Evolutionary conservation across 1,284 basidiomycete species (phyloP), one percentile per base, ranked within the genome.

Genomic region (Boletellus deceptivus): DNA sequence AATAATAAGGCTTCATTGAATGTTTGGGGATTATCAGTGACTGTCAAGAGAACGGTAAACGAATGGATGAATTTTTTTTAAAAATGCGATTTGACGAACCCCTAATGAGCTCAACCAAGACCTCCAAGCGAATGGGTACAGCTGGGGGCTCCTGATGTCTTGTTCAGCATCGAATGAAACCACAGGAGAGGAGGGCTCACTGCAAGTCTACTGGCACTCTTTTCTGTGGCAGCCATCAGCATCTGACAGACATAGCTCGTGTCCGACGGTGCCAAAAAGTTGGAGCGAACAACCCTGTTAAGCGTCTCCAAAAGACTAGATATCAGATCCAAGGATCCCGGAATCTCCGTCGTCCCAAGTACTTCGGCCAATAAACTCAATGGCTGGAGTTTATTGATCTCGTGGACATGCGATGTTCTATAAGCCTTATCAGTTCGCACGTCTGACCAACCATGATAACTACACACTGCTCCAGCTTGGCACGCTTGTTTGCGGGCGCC

Each of bases 1-100:
- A 98, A 78, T n/a, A 98, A 75, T 3, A 99, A 75, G 0, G 94
- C 93, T 65, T 96, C 91, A 59, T 98, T 87, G 72, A 95, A 95
- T 0, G 92, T 96, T 65, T 98, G 93, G 2, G 95, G 94, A 65
- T 97, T 98, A 49, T 84, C 82, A 3, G 92, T 89, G 13, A 85
- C 92, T 92, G 38, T 2, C 52, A 43, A 35, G 36, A 9, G 34
- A 22, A 11, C 55, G 49, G 52, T 53, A 38, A 35, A 2, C 17
- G 29, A 20, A 34, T 35, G 16, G 6, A 50, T 45, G 46, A 45
- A 35, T 20, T n/a, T n/a, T n/a, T n/a, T n/a, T 3, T 24, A 34
- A 47, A 33, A 17, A 14, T 43, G 11, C n/a, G 29, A 33, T 48
- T 46, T 38, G 10, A 65, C 79, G 42, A 60, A 92, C 90, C 80